These are phyloP conservation scores for Plasmodium malariae DNA, from an alignment of 169 alveolate species.

Conservation along the genomic window DNA sequence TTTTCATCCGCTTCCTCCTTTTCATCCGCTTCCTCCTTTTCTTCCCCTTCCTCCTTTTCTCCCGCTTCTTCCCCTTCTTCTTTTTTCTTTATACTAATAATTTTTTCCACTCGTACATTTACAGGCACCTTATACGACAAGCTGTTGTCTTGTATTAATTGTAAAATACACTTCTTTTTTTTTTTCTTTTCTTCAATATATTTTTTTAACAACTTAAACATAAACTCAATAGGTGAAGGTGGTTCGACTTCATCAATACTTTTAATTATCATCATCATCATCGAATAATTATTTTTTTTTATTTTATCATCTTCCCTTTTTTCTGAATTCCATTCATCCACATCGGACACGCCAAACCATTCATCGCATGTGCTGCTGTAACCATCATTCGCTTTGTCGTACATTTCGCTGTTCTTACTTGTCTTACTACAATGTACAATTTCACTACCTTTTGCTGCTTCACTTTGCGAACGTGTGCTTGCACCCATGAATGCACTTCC, in stretches of 20 bases:
- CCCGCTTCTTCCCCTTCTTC: not conserved
- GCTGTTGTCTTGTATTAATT: constrained; percentile 39
- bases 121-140: constrained; percentile 32
- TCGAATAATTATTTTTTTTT: not conserved
- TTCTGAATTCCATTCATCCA: too few species aligned
- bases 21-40: not conserved
- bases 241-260: constrained; percentile 56
- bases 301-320: not conserved
- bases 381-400: not conserved
- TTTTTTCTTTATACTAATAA: constrained; percentile 3
- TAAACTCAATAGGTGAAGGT: constrained; percentile 68
- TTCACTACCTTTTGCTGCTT: not conserved
- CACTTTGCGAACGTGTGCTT: not conserved
- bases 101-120: constrained; percentile 62
- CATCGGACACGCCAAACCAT: too few species aligned
- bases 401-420: not conserved
- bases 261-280: not conserved
- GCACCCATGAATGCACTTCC: not conserved
- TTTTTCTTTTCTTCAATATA: constrained; percentile 61
- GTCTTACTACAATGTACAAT: not conserved
- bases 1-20: not conserved
- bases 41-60: not conserved
- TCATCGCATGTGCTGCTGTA: not conserved
- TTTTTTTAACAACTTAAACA: constrained; percentile 48
- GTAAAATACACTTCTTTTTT: constrained; percentile 56